Percentiles rank a stretch among this genome's conserved stretches.
phyloP scores from a whole-genome alignment of 345 rosid genomes.

The Dimocarpus longan region DNA sequence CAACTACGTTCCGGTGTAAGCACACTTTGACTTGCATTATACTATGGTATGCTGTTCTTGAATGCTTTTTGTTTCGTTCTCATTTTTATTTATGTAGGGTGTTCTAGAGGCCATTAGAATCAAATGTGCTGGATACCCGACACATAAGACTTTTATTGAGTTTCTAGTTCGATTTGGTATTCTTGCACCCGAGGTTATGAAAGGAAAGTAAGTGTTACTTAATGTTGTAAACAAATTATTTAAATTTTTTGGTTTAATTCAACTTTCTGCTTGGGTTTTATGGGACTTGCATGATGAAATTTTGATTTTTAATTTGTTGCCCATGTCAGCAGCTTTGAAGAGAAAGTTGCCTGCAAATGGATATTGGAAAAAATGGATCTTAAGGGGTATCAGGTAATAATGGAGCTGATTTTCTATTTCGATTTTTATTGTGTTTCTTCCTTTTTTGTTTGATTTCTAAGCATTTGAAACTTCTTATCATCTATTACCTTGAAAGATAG shows the following conservation, averaged over 20 bases:
- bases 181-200: constrained; percentile 67
- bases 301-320: constrained; percentile 23
- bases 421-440: neutral
- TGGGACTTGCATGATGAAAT: neutral
- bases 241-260: constrained; percentile 16
- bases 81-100: constrained; percentile 59
- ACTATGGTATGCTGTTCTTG: constrained; percentile 14
- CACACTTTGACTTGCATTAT: constrained; percentile 17
- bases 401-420: neutral
- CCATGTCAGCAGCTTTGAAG: constrained; percentile 58
- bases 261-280: constrained; percentile 27
- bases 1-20: constrained; percentile 94
- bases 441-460: neutral
- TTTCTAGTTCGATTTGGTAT: constrained; percentile 62
- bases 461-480: neutral
- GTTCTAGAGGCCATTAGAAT: constrained; percentile 93
- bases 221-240: neutral
- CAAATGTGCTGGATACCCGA: constrained; percentile 87
- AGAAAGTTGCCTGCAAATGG: constrained; percentile 72
- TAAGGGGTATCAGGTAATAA: constrained; percentile 69
- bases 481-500: neutral
- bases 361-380: constrained; percentile 69
- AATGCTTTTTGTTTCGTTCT: constrained; percentile 23
- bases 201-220: constrained; percentile 55
- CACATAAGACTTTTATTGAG: constrained; percentile 65